Evolutionary conservation across 192 early-diverging fungal species (phyloP), one percentile per base, ranked within the genome.

Genomic region (Kappamyces sp.): DNA sequence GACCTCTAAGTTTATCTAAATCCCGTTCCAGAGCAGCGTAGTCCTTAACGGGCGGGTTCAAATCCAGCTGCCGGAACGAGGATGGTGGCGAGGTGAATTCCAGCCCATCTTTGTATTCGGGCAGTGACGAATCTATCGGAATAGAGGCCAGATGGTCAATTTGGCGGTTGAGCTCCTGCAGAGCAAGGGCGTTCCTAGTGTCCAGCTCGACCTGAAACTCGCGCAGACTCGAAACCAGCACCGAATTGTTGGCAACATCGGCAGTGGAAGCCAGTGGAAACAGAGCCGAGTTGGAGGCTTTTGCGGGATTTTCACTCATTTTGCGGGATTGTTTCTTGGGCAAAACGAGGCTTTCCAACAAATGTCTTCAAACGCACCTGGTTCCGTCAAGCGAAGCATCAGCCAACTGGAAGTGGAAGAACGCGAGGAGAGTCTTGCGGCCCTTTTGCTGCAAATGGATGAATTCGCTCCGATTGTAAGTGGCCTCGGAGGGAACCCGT

Each of bases 371-470:
- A 23, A 23, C 23, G 23, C 23, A 23, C 23, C 23, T 23, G 23
- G 23, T 23, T 23, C 23, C 23, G 23, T 23, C 23, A 67, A 61
- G 46, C n/a, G 63, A 53, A 55, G 55, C 13, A 64, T 47, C 41
- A 74, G 65, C 58, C 83, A 85, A 8, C 65, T 68, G 39, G 85
- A 87, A 10, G 61, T 77, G 35, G 73, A 71, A 37, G 48, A 68
- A 47, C 84, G 86, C 58, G 90, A 92, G 59, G 75, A 85, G 55
- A 83, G 67, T 60, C 68, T 92, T 62, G 87, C 88, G 35, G 92
- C 94, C 68, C 85, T 96, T 61, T 71, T 98, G 41, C 68, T 86
- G 54, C 78, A 88, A 68, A 90, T 98, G 88, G 87, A 92, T 62
- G 82, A 85, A n/a, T 89, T 85, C 44, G 71, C 81, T 42, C 90